Evolutionary conservation across 23 red algal genomes (phyloP).

Genomic region (Cyanidioschyzon merolae): DNA sequence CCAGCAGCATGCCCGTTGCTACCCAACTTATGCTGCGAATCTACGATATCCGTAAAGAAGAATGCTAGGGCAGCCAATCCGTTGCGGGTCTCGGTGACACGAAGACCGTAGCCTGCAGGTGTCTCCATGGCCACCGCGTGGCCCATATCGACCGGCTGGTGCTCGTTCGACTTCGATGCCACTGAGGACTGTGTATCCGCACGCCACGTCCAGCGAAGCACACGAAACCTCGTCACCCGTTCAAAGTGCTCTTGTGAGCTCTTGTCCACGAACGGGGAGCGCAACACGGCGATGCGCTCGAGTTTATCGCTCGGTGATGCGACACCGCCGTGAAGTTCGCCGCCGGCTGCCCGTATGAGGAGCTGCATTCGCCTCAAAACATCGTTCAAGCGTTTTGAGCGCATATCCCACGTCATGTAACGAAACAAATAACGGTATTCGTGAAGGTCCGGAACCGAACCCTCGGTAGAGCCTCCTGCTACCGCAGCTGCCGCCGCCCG

Average conservation of each 20-base stretch:
- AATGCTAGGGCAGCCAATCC: background rate
- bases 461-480: background rate
- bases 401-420: background rate
- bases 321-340: background rate
- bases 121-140: constrained; percentile 14
- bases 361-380: background rate
- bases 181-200: no score
- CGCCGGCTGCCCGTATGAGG: background rate
- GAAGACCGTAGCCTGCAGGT: background rate
- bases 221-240: constrained; percentile 30
- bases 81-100: background rate
- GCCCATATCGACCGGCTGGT: background rate
- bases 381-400: background rate
- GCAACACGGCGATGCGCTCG: constrained; percentile 22
- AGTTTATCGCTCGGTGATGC: background rate
- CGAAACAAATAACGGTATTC: constrained; percentile 1
- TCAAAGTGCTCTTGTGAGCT: constrained; percentile 62
- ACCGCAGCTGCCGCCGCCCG: no score
- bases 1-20: no score
- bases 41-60: background rate
- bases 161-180: background rate
- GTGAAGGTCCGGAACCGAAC: background rate
- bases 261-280: constrained; percentile 68
- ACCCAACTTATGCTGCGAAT: background rate
- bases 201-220: constrained; percentile 25